phyloP scores from a whole-genome alignment of 1,139 yeast genomes.

The Sugiyamaella xylanicola region DNA sequence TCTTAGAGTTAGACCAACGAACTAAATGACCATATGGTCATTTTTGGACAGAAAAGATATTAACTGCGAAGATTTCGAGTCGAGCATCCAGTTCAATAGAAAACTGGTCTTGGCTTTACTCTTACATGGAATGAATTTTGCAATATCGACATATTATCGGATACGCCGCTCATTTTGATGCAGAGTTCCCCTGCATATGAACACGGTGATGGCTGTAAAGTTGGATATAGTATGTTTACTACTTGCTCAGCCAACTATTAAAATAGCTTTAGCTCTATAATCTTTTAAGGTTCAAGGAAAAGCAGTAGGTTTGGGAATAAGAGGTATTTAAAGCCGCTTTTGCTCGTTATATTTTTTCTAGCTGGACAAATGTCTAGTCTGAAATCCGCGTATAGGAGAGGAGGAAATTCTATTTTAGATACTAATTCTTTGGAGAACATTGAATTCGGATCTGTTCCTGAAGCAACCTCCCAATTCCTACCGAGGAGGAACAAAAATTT shows the following conservation, averaged over 20 bases:
- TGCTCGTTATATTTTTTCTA: neutral
- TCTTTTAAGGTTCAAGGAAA: neutral
- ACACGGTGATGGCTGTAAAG: conserved; percentile 4
- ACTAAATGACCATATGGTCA: conserved; percentile 2
- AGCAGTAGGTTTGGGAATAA: neutral
- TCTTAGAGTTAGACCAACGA: neutral
- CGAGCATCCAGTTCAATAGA: too few relatives aligned
- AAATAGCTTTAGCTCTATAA: too few relatives aligned
- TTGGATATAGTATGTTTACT: too few relatives aligned
- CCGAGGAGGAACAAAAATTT: conserved; percentile 1
- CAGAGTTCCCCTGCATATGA: conserved; percentile 9
- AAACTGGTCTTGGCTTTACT: too few relatives aligned
- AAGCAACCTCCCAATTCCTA: neutral
- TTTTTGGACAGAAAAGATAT: neutral
- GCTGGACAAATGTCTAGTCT: conserved; percentile 4
- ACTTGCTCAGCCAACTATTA: too few relatives aligned
- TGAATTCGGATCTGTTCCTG: neutral
- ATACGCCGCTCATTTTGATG: neutral
- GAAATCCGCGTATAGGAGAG: conserved; percentile 14
- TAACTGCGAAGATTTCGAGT: too few relatives aligned
- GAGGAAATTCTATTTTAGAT: conserved; percentile 3
- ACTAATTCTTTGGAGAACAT: neutral
- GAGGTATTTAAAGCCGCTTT: neutral
- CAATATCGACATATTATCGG: neutral
- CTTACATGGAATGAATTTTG: too few relatives aligned